Evolutionary conservation across 768 basidiomycete species (phyloP).

Genomic region (Mycena filopes): DNA sequence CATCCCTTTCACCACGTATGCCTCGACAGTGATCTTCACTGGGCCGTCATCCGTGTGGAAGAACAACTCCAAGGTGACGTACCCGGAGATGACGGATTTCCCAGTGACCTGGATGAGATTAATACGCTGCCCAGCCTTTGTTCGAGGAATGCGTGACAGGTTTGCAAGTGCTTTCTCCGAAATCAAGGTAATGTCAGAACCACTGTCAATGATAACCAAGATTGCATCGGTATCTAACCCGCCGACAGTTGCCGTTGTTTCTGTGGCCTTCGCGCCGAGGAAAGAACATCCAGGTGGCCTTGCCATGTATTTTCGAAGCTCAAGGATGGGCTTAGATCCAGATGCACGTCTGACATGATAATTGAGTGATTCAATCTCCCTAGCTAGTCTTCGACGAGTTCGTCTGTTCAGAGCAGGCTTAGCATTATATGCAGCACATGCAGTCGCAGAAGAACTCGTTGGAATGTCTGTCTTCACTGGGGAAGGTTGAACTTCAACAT

Average conservation of each 20-base stretch:
- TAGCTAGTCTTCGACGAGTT: slow-evolving; percentile 2
- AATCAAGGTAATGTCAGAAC: slow-evolving; percentile 49
- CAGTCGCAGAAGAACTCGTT: not conserved
- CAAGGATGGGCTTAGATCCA: slow-evolving; percentile 20
- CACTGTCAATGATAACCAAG: slow-evolving; percentile 42
- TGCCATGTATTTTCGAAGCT: slow-evolving; percentile 35
- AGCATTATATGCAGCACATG: slow-evolving; percentile 1
- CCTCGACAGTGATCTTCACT: slow-evolving; percentile 40
- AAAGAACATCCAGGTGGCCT: slow-evolving; percentile 45
- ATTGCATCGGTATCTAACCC: slow-evolving; percentile 13
- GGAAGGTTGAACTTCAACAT: not conserved
- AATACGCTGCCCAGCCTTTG: slow-evolving; percentile 41
- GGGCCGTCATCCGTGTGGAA: slow-evolving; percentile 38
- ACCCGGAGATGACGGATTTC: slow-evolving; percentile 41
- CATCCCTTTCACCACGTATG: slow-evolving; percentile 45
- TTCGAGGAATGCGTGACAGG: slow-evolving; percentile 27
- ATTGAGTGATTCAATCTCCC: slow-evolving; percentile 13
- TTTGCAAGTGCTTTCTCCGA: slow-evolving; percentile 32
- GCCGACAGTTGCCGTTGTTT: slow-evolving; percentile 31
- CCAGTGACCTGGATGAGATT: slow-evolving; percentile 47
- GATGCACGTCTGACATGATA: not conserved
- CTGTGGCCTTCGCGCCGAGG: slow-evolving; percentile 39
- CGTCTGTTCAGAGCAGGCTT: slow-evolving; percentile 18
- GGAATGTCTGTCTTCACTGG: not conserved
- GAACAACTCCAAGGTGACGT: slow-evolving; percentile 37